Evolutionary conservation across 169 alveolate species (phyloP).

Genomic region (Eimeria nieschulzi): DNA sequence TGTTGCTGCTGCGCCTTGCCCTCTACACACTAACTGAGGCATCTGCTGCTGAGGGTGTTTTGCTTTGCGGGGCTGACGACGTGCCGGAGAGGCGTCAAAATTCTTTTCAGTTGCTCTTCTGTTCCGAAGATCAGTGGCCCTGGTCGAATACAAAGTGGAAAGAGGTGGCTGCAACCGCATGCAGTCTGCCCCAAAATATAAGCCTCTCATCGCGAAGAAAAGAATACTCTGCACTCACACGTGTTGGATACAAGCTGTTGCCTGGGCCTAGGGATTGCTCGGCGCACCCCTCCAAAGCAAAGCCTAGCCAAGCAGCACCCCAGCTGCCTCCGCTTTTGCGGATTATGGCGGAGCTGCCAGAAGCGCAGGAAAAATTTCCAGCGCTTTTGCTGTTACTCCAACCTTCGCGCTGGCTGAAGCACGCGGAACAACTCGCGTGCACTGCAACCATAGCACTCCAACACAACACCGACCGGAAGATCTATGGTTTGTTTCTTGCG

Average conservation of each 20-base stretch:
- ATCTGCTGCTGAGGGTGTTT: not conserved
- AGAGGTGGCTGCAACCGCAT: not conserved
- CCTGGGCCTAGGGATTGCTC: not conserved
- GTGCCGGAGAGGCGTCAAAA: not conserved
- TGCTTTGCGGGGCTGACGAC: constrained; percentile 11
- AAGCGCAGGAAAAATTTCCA: not conserved
- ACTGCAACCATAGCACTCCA: constrained; percentile 16
- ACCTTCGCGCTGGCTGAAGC: constrained; percentile 45
- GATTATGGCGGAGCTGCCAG: constrained; percentile 27
- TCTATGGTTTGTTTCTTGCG: constrained; percentile 11
- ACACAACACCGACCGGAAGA: constrained; percentile 6
- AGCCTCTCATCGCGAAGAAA: not conserved
- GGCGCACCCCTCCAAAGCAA: not conserved
- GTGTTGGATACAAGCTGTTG: not conserved
- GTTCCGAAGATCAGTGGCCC: not conserved
- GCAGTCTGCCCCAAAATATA: not conserved
- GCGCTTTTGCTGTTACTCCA: constrained; percentile 36
- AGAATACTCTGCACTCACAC: not conserved
- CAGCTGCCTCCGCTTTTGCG: constrained; percentile 4
- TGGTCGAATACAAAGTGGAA: not conserved
- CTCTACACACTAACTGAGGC: not conserved
- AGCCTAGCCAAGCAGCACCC: not conserved
- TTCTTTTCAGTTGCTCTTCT: constrained; percentile 10
- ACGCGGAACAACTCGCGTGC: not conserved
- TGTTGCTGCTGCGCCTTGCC: constrained; percentile 37